Evolutionary conservation across 2,329 filamentous ascomycete species (phyloP), one percentile per base, ranked within the genome.

Genomic region (Paecilomyces dactylethromorphus): DNA sequence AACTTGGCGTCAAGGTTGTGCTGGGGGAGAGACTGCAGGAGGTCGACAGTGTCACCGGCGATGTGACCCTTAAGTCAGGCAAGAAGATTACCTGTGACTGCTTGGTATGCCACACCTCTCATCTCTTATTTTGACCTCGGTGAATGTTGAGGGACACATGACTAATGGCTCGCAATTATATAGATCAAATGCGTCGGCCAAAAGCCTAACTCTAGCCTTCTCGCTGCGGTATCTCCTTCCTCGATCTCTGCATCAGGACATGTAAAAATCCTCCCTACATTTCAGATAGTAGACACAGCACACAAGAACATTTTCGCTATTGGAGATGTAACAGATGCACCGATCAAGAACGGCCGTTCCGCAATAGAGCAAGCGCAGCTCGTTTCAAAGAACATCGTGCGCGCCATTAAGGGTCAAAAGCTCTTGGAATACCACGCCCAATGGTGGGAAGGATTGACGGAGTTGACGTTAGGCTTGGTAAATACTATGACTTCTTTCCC

Each of bases 161-260:
- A 53, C 22, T 54, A 3, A 12, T 26, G 33, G 22, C 55, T 57
- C 11, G 55, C 4, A 51, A n/a, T 15, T 57, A 51, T 10, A 6
- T 59, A 85, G 82, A 78, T 87, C 56, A 80, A 81, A 56, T 87
- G 84, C 60, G 83, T 80, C 0, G 85, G 86, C 1, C 85, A 87
- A 65, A 77, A 71, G 21, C 84, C 86, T 0, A 79, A 81, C n/a
- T 84, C 84, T 0, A 67, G 71, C 0, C 65, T 87, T 12, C 58
- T 87, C 5, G 61, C 71, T 2, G 62, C 70, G 1, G 67, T 84
- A 6, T 76, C 77, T 1, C 78, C 81, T 0, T 58, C 65, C 0
- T 72, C 76, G 3, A 76, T 85, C 57, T 77, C 79, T 0, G 62
- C 70, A 2, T 78, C 77, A 0, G 81, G 80, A 1, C 78, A 81